Evolutionary conservation across 2,329 filamentous ascomycete species (phyloP), one percentile per base, ranked within the genome.

Genomic region (Pestalotiopsis sp.): DNA sequence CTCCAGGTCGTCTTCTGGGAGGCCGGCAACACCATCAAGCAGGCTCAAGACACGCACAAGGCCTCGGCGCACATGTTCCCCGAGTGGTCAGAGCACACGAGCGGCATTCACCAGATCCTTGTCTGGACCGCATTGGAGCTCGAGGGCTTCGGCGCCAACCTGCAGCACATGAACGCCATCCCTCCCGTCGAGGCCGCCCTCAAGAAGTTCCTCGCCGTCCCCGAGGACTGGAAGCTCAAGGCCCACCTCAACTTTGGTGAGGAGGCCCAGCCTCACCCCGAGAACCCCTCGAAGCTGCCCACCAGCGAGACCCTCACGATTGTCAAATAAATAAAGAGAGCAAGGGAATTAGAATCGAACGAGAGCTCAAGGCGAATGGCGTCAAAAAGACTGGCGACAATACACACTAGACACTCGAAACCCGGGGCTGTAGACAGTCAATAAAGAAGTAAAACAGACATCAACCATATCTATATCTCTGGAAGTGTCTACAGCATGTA

Each of bases 1-100:
- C 45, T n/a, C 49, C 23, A 75, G 74, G 69, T 75, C 39, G 31
- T 75, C 13, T 75, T 75, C 69, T 76, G 73, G 74, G 72, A 74
- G 14, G 69, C 67, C n/a, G 68, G 45, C 6, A 65, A 71, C 13
- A 31, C 70, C 61, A 72, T 73, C 70, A 68, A 74, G 68, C 56
- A 67, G 39, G 63, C 73, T 11, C 38, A 41, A 9, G 63, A 71
- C 17, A 69, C 66, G 4, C 73, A 75, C 67, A 59, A 73, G 63
- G 57, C 71, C 7, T 68, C 66, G 66, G 71, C 71, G 1, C 71
- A 73, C 36, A 70, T 72, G 69, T 69, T 74, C 64, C 45, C 45
- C 25, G 41, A 75, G 59, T 75, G 68, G 23, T 66, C 58, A 11
- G 71, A 74, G 4, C 73, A 74, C 20, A 27, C 74, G 12, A 69